These are phyloP conservation scores for Salix brachista DNA, from an alignment of 345 rosid genomes.

Conservation along the genomic window DNA sequence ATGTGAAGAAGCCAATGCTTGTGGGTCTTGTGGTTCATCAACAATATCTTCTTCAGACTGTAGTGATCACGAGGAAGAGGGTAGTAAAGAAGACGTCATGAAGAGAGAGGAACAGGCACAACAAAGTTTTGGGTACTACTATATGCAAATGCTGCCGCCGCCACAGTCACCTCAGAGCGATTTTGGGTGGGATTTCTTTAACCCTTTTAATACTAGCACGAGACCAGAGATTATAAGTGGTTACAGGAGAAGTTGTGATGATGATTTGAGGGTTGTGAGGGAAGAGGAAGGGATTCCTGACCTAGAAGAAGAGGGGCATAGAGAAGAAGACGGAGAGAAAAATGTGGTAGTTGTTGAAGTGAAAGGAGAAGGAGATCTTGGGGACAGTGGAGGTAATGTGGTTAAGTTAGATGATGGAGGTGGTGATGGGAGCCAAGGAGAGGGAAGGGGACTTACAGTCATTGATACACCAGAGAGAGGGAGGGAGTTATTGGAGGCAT, in stretches of 20 bases:
- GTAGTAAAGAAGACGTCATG: constrained; percentile 17
- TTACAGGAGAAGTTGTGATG: constrained; percentile 45
- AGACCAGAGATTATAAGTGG: constrained; percentile 50
- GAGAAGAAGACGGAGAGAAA: constrained; percentile 22
- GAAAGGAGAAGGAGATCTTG: constrained; percentile 16
- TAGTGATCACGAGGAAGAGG: constrained; percentile 28
- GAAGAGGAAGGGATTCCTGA: constrained; percentile 76
- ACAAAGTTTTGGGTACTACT: constrained; percentile 36
- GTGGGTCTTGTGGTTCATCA: constrained; percentile 42
- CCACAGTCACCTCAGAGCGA: constrained; percentile 42
- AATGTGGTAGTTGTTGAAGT: constrained; percentile 14
- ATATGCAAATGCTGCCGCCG: constrained; percentile 56
- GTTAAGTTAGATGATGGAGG: constrained; percentile 28
- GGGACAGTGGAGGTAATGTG: constrained; percentile 24
- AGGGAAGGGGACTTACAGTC: constrained; percentile 43
- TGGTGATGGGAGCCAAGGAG: constrained; percentile 29
- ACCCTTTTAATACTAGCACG: constrained; percentile 49
- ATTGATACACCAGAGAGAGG: constrained; percentile 47
- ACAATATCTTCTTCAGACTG: constrained; percentile 27
- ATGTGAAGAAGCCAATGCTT: constrained; percentile 43
- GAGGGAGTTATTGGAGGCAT: constrained; percentile 66
- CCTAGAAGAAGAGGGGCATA: constrained; percentile 54
- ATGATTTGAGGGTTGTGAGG: constrained; percentile 55
- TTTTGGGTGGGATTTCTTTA: constrained; percentile 76
- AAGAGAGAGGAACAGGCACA: constrained; percentile 18